These are phyloP conservation scores for Xylariaceae sp. DNA, from an alignment of 2,329 filamentous ascomycete species.

Conservation along the genomic window DNA sequence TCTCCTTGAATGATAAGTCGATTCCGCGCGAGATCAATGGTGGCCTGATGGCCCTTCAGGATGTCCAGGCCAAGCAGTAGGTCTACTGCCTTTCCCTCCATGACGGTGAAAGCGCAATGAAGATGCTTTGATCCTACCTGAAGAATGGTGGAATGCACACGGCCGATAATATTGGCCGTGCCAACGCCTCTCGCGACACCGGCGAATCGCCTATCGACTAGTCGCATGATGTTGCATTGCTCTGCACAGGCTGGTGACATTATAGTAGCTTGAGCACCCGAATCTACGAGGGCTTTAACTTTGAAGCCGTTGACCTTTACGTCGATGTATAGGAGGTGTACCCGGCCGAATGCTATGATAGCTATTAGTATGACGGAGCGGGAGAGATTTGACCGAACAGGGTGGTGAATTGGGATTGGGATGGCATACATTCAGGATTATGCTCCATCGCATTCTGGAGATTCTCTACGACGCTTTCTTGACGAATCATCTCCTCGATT, in stretches of 20 bases:
- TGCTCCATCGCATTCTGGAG: constrained; percentile 95
- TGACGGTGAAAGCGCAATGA: constrained; percentile 95
- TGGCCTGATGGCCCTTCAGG: constrained; percentile 92
- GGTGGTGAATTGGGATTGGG: not conserved
- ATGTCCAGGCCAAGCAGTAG: constrained; percentile 91
- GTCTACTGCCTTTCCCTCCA: constrained; percentile 97
- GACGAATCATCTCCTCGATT: constrained; percentile 96
- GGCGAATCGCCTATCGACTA: constrained; percentile 87
- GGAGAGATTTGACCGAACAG: constrained; percentile 11
- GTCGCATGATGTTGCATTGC: constrained; percentile 89
- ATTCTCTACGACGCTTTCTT: constrained; percentile 92
- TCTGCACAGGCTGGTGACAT: constrained; percentile 95
- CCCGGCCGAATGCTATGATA: constrained; percentile 78
- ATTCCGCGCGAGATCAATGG: constrained; percentile 80
- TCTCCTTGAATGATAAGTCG: constrained; percentile 83
- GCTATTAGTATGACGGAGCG: constrained; percentile 19
- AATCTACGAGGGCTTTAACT: constrained; percentile 95
- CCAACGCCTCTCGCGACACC: constrained; percentile 92
- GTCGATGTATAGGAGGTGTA: constrained; percentile 94
- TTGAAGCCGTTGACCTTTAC: constrained; percentile 90
- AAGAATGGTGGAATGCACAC: constrained; percentile 92
- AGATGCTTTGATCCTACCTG: constrained; percentile 84
- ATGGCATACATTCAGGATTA: constrained; percentile 82
- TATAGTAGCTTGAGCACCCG: constrained; percentile 94
- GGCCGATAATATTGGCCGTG: constrained; percentile 88